These are phyloP conservation scores for Mortierella polycephala DNA, from an alignment of 371 early-diverging fungal genomes.

Conservation along the genomic window DNA sequence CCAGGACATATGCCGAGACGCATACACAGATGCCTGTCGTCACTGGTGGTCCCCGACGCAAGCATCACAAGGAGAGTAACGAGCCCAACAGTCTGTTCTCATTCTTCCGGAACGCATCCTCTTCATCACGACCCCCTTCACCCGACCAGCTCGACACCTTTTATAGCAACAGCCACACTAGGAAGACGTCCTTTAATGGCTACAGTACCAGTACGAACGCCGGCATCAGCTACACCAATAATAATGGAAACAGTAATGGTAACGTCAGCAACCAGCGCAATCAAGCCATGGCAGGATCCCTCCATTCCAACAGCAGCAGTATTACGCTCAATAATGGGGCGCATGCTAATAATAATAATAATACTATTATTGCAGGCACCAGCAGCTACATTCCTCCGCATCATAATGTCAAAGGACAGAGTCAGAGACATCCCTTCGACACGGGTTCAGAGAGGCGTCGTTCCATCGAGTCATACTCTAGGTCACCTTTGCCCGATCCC, in stretches of 20 bases:
- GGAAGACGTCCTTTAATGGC: constrained; percentile 41
- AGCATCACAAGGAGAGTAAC: constrained; percentile 30
- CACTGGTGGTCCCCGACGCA: constrained; percentile 14
- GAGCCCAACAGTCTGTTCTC: constrained; percentile 41
- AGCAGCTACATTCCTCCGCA: constrained; percentile 4
- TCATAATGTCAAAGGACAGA: constrained; percentile 6
- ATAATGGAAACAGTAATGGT: constrained; percentile 1
- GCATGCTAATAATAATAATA: neutral
- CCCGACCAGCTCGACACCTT: constrained; percentile 27
- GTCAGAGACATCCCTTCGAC: constrained; percentile 11
- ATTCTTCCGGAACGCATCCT: constrained; percentile 34
- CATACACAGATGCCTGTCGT: neutral
- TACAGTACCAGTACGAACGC: constrained; percentile 1
- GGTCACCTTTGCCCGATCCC: constrained; percentile 36
- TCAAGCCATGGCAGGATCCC: constrained; percentile 23
- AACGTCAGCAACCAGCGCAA: constrained; percentile 1
- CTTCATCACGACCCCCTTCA: constrained; percentile 43
- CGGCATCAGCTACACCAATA: constrained; percentile 3
- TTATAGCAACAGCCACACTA: constrained; percentile 27
- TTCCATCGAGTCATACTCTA: constrained; percentile 30
- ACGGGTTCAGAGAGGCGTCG: constrained; percentile 17
- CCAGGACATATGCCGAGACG: constrained; percentile 16
- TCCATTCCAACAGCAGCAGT: constrained; percentile 6
- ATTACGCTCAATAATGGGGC: neutral
- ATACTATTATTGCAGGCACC: no score